phyloP scores from a whole-genome alignment of 2,329 filamentous ascomycete genomes.

The Alternaria metachromatica region DNA sequence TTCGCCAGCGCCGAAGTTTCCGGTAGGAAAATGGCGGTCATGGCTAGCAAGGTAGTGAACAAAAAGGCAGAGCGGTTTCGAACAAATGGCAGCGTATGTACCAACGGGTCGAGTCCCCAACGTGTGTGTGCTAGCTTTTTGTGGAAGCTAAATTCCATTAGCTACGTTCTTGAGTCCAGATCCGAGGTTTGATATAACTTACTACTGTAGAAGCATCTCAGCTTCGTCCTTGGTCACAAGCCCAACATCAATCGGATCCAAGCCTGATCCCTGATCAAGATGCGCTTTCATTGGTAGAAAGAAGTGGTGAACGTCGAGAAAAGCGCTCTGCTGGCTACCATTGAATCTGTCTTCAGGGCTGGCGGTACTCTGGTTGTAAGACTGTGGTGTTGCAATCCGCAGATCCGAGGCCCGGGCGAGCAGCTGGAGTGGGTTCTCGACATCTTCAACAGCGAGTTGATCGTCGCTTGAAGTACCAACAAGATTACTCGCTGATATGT shows the following conservation, averaged over 20 bases:
- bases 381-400: constrained; percentile 57
- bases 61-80: constrained; percentile 72
- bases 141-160: constrained; percentile 62
- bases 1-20: constrained; percentile 69
- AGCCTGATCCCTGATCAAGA: constrained; percentile 67
- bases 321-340: constrained; percentile 47
- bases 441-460: constrained; percentile 69
- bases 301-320: constrained; percentile 66
- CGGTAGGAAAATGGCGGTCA: constrained; percentile 71
- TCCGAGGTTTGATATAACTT: constrained; percentile 36
- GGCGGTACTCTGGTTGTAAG: constrained; percentile 29
- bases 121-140: constrained; percentile 73
- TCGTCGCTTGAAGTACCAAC: constrained; percentile 44
- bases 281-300: constrained; percentile 70
- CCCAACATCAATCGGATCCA: constrained; percentile 74
- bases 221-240: constrained; percentile 72
- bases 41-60: constrained; percentile 73
- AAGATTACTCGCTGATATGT: constrained; percentile 30
- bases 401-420: constrained; percentile 76
- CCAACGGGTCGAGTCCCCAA: constrained; percentile 73
- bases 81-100: constrained; percentile 71
- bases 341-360: constrained; percentile 37
- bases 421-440: constrained; percentile 76
- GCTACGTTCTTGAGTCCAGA: background rate
- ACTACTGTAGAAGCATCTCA: constrained; percentile 70